Base-by-base conservation (phyloP, 2,329 filamentous ascomycete species). In the Ascochyta fabae region DNA sequence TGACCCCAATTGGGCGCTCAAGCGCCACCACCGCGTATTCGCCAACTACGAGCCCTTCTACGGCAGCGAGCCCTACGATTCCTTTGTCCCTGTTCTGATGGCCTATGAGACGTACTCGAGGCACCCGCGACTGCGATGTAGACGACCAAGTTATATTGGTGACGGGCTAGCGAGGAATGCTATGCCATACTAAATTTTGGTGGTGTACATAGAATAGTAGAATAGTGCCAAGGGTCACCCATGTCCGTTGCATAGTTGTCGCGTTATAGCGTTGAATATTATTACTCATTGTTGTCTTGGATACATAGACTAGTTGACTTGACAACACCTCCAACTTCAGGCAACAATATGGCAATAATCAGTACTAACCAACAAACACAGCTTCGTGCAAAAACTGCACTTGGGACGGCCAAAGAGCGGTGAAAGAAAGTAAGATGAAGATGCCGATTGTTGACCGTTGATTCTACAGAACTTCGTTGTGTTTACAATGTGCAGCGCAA, bases 1-100 rank as follows among this genome's bases (percentile, higher is more conserved):
- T 8, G 69, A 70, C 47, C 64, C 66, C 13, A 70, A 70, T 43
- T 67, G 62, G 60, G 62, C 46, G 7, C 57, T 70, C n/a, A 71
- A 70, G 56, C 63, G 54, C 16, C 59, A 65, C 38, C 52, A 52
- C 43, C 54, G 53, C 31, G 29, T 61, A 6, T 47, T 56, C 42
- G 53, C 47, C 8, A 47, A 56, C 24, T 60, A 62, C 45, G 55
- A 59, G 31, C 63, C 67, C 2, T 31, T 67, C 13, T 59, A 66
- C 22, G 69, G 68, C 12, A 66, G 61, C 2, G 33, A 53, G 48
- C 69, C 66, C 8, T 72, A 71, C 53, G 54, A 60, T 35, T 71
- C 67, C 36, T 68, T 56, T 43, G 52, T 73, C 3, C 71, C 71
- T 23, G 56, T 73, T 29, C 35, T 56, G 10, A n/a, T 31, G 3